Percentiles rank a stretch among this genome's conserved stretches.
Conservation (phyloP, 305 asterid species). For the Fraxinus baroniana region DNA sequence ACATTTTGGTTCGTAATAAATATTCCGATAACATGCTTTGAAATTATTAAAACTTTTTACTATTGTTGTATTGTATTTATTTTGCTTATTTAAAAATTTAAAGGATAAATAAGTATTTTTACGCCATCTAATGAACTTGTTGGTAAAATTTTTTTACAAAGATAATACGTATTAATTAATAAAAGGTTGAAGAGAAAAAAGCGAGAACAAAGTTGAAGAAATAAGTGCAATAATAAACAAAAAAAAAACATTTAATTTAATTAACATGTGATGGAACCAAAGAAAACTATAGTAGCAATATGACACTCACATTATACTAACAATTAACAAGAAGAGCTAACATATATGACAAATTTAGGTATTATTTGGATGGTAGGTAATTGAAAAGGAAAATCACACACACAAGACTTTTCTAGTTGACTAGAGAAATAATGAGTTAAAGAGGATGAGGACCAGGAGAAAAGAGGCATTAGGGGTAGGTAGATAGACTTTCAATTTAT, state of each 20-base stretch:
- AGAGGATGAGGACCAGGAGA: neutral
- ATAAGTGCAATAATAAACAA: neutral
- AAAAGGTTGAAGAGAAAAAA: too few species aligned
- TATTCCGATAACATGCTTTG: neutral
- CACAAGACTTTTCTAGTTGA: neutral
- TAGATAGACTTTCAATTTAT: neutral
- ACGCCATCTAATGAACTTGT: neutral
- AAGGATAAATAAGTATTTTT: too few species aligned
- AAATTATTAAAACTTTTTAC: too few species aligned
- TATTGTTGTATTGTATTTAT: neutral
- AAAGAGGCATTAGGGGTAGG: neutral
- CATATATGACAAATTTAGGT: neutral
- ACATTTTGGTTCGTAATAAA: neutral
- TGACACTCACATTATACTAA: neutral
- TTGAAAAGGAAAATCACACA: neutral
- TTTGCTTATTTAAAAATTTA: neutral
- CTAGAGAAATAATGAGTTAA: neutral
- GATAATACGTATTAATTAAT: too few species aligned
- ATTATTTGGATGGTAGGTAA: neutral
- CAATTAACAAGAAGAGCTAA: neutral
- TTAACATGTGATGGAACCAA: neutral
- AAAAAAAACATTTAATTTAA: neutral
- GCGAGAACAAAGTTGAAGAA: too few species aligned
- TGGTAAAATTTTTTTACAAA: neutral
- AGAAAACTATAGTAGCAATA: neutral